These are phyloP conservation scores for Kondoa malvinella DNA, from an alignment of 768 basidiomycete species.

Conservation along the genomic window DNA sequence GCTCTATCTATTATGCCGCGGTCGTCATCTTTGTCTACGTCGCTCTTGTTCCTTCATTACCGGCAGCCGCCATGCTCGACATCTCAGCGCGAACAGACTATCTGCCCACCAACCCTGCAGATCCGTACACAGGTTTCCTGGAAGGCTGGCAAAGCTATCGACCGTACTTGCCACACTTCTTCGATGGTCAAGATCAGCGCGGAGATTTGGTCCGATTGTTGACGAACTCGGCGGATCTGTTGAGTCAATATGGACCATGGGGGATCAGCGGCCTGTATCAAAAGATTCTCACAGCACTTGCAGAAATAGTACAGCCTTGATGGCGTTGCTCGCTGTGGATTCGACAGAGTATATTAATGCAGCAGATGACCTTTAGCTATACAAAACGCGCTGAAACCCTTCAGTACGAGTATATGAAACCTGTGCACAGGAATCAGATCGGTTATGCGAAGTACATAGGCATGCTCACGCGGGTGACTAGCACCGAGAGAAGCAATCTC, in stretches of 20 bases:
- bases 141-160: not conserved
- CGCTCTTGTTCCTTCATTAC: not conserved
- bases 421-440: no score
- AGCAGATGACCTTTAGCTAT: no score
- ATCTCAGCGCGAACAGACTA: not conserved
- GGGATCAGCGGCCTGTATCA: not conserved
- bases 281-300: not conserved
- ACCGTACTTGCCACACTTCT: not conserved
- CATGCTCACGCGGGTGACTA: conserved; percentile 25
- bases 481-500: conserved; percentile 21
- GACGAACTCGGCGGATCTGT: not conserved
- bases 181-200: not conserved
- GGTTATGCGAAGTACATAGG: no score
- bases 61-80: not conserved
- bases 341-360: no score
- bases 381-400: no score
- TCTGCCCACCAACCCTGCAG: not conserved
- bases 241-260: not conserved
- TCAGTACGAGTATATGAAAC: no score
- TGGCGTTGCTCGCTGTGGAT: no score
- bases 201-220: not conserved
- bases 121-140: not conserved
- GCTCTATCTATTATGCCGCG: not conserved
- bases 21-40: not conserved
- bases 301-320: no score